phyloP scores from a whole-genome alignment of 768 basidiomycete genomes.

The Mycena maculata region DNA sequence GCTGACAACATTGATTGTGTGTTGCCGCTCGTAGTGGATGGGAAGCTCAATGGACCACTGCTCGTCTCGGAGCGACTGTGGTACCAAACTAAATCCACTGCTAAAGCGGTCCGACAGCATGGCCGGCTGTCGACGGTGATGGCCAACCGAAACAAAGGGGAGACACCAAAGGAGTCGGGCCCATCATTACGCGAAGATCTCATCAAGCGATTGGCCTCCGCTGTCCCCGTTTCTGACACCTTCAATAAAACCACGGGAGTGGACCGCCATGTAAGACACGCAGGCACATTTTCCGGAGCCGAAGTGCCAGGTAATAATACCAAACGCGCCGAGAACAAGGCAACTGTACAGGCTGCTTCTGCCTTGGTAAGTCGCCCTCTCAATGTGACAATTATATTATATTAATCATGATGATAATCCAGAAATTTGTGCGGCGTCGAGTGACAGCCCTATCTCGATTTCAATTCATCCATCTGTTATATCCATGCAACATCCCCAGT shows the following conservation, averaged over 20 bases:
- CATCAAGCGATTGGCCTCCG: conserved; percentile 14
- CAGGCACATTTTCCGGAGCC: conserved; percentile 9
- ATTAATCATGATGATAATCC: no score
- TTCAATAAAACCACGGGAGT: conserved; percentile 10
- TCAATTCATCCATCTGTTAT: no score
- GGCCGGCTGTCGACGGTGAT: conserved; percentile 1
- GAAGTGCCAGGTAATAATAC: not conserved
- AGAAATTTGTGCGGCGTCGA: no score
- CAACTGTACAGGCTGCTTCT: conserved; percentile 12
- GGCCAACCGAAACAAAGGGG: not conserved
- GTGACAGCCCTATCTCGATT: no score
- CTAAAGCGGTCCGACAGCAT: conserved; percentile 30
- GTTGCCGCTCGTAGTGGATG: not conserved
- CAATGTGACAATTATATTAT: no score
- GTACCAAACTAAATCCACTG: conserved; percentile 28
- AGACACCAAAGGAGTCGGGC: not conserved
- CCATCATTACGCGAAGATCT: conserved; percentile 20
- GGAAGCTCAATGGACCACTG: not conserved
- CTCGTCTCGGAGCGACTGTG: conserved; percentile 15
- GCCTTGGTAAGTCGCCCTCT: conserved; percentile 23
- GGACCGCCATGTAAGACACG: conserved; percentile 2
- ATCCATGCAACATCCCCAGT: no score
- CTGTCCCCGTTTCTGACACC: conserved; percentile 2
- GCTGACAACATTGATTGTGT: no score
- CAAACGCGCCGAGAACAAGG: no score